phyloP scores from a whole-genome alignment of 2,329 filamentous ascomycete species.

The Drechmeria coniospora region DNA sequence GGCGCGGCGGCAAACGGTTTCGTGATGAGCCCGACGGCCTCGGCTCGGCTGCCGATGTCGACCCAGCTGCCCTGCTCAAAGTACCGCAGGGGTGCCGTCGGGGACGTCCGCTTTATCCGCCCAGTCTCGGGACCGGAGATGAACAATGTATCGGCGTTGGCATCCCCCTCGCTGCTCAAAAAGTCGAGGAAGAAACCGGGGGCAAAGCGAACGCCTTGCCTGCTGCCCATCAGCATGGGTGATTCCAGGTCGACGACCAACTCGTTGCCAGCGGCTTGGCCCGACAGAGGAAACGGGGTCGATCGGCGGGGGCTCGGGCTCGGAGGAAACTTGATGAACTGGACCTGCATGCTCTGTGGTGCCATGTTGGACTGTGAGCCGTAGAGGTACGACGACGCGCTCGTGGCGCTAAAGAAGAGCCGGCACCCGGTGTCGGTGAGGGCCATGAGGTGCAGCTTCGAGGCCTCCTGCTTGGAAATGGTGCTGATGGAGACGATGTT shows the following conservation, averaged over 20 bases:
- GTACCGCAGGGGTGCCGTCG: slow-evolving; percentile 41
- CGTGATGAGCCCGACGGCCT: slow-evolving; percentile 66
- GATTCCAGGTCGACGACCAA: slow-evolving; percentile 31
- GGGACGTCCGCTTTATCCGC: slow-evolving; percentile 50
- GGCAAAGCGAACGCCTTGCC: slow-evolving; percentile 48
- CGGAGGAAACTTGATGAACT: slow-evolving; percentile 90
- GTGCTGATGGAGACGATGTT: slow-evolving; percentile 73
- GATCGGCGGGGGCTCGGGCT: slow-evolving; percentile 15
- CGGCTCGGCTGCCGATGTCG: slow-evolving; percentile 53
- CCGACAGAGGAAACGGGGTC: slow-evolving; percentile 9
- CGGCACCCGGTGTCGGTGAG: slow-evolving; percentile 82
- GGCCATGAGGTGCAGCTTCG: slow-evolving; percentile 76
- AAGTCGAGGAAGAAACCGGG: slow-evolving; percentile 90
- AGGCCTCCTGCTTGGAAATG: slow-evolving; percentile 64
- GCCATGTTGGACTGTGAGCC: slow-evolving; percentile 45
- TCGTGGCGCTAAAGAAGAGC: slow-evolving; percentile 81
- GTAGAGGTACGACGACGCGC: slow-evolving; percentile 52
- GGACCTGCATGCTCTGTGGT: slow-evolving; percentile 93
- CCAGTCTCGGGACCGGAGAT: slow-evolving; percentile 79
- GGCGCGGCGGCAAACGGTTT: slow-evolving; percentile 53
- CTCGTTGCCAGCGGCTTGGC: slow-evolving; percentile 18
- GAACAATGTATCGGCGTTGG: slow-evolving; percentile 56
- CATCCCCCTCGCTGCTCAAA: slow-evolving; percentile 46
- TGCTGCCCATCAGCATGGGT: slow-evolving; percentile 30
- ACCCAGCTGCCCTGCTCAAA: slow-evolving; percentile 73